Evolutionary conservation across 163 green algal genomes (phyloP).

Genomic region (Botryococcus braunii): DNA sequence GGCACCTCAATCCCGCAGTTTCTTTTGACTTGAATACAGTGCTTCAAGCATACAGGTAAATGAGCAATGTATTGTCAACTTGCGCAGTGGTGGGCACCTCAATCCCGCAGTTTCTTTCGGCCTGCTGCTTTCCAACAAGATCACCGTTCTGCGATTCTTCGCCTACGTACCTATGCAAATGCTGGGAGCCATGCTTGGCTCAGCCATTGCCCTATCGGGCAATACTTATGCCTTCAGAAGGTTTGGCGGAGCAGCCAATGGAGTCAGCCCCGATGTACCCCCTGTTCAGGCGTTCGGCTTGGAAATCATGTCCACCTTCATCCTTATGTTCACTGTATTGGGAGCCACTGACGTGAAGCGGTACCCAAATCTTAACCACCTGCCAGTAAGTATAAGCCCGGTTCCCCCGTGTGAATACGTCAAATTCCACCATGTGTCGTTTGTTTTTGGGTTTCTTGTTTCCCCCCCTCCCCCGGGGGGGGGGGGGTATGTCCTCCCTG

Average conservation of each 20-base stretch:
- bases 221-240: neutral
- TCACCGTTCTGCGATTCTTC: neutral
- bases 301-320: neutral
- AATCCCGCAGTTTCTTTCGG: slow-evolving; percentile 9
- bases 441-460: too few species aligned
- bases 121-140: neutral
- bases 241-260: neutral
- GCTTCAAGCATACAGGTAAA: too few species aligned
- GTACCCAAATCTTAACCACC: too few species aligned
- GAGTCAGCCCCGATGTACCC: neutral
- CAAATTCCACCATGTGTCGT: too few species aligned
- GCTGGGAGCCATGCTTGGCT: neutral
- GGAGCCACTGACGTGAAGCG: too few species aligned
- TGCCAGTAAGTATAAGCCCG: too few species aligned
- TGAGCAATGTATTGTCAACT: too few species aligned
- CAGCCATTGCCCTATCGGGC: neutral
- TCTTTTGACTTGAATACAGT: too few species aligned
- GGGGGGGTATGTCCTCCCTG: too few species aligned
- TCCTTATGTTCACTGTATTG: neutral
- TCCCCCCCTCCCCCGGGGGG: too few species aligned
- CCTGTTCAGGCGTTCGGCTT: neutral
- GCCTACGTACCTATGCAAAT: slow-evolving; percentile 1
- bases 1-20: too few species aligned
- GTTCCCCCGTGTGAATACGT: too few species aligned
- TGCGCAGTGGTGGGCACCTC: slow-evolving; percentile 8